phyloP scores from a whole-genome alignment of 345 rosid species.

The Lumnitzera racemosa region DNA sequence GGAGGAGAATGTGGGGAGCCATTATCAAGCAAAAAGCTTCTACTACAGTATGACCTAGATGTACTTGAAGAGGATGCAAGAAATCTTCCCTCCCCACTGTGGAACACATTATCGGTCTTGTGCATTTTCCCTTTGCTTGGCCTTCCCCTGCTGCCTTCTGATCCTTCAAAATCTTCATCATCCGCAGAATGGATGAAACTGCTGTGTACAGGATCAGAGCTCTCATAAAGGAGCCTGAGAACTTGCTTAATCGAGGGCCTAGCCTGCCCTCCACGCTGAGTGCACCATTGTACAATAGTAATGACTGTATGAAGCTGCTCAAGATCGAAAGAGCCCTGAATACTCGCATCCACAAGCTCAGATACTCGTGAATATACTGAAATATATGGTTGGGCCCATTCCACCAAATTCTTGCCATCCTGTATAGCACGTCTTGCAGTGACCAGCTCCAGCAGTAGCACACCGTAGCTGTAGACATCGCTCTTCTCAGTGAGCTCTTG shows the following conservation, averaged over 20 bases:
- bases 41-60: constrained; percentile 80
- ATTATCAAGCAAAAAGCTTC: constrained; percentile 75
- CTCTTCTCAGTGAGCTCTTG: constrained; percentile 92
- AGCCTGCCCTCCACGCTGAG: constrained; percentile 66
- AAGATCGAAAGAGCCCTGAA: constrained; percentile 51
- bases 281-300: constrained; percentile 79
- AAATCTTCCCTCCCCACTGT: constrained; percentile 59
- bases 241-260: constrained; percentile 93
- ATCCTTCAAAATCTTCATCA: constrained; percentile 52
- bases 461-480: constrained; percentile 91
- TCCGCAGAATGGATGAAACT: constrained; percentile 61
- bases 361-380: constrained; percentile 42
- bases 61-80: constrained; percentile 91
- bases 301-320: constrained; percentile 68
- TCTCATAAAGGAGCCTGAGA: constrained; percentile 68
- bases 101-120: constrained; percentile 37
- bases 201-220: constrained; percentile 70
- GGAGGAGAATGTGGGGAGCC: constrained; percentile 81
- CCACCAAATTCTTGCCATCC: constrained; percentile 71
- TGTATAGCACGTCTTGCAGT: constrained; percentile 72
- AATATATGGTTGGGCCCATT: constrained; percentile 51
- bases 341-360: constrained; percentile 60
- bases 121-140: constrained; percentile 44
- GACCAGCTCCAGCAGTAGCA: constrained; percentile 72
- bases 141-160: constrained; percentile 49